Evolutionary conservation across 2,329 filamentous ascomycete genomes (phyloP), one percentile per base, ranked within the genome.

Genomic region (Aspergillus hortae): DNA sequence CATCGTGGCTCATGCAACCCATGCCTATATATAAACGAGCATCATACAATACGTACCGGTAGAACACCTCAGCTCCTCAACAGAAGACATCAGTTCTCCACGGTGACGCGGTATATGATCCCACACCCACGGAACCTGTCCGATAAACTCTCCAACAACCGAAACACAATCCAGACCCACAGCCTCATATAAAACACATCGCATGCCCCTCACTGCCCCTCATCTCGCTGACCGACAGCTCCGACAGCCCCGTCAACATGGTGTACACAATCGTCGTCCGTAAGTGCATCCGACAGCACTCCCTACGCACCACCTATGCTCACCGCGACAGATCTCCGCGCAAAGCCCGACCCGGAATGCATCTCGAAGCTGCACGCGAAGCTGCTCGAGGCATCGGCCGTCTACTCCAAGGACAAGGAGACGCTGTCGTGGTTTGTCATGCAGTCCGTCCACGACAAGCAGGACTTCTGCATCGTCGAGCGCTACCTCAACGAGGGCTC

Each of bases 401-500:
- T 90, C 56, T 90, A 90, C 74, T 82, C 80, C 57, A 77, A 87
- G 58, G 87, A 90, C 74, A 82, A 82, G 65, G 87, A 90, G 75
- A 89, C 82, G 0, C 64, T 86, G 52, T 80, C 77, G 43, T 90
- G 87, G 87, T 83, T 88, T 70, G 87, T 90, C 56, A 90, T 90
- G 87, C 87, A 90, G 74, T 84, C 85, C 62, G 79, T 84, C 52
- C 77, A 81, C 61, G 87, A 90, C 67, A 78, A 79, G 42, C 78
- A 85, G 52, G 83, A 85, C 46, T 90, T 90, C 71, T 88, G 84
- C 44, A 88, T 90, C 61, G 86, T 90, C 44, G 87, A 90, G 74
- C 77, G 87, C 30, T 90, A 89, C 70, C 79, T 81, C 62, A 78
- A 85, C 54, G 87, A 90, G 67, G 62, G 63, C 14, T 65, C 61